A percentile compares a stretch with the other conserved stretches of the same genome.
phyloP scores from a whole-genome alignment of 306 rosid species.

The Dalbergia oliveri region DNA sequence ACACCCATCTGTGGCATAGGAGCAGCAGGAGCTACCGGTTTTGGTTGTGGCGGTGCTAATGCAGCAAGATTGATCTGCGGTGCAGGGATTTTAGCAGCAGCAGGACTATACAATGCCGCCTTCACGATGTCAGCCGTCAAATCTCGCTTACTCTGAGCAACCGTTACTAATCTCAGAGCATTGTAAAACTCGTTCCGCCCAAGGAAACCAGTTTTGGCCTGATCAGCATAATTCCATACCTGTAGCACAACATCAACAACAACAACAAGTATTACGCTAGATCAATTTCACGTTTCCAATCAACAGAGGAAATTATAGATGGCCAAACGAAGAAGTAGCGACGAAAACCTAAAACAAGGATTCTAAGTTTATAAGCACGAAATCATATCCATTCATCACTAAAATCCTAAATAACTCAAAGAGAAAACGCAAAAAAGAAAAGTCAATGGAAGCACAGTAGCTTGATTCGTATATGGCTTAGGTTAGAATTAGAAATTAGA shows the following conservation, averaged over 20 bases:
- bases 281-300: conserved; percentile 20
- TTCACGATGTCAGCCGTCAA: conserved; percentile 89
- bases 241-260: conserved; percentile 45
- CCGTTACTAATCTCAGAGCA: conserved; percentile 93
- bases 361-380: conserved; percentile 26
- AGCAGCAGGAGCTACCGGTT: conserved; percentile 46
- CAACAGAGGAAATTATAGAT: not conserved
- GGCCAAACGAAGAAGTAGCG: not conserved
- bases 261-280: conserved; percentile 34
- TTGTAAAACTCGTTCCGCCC: conserved; percentile 86
- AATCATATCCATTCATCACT: conserved; percentile 1
- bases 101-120: conserved; percentile 86
- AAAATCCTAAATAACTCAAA: conserved; percentile 9
- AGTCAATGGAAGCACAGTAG: conserved; percentile 27
- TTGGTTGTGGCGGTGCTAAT: conserved; percentile 56
- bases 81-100: conserved; percentile 93
- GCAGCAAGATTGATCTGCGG: conserved; percentile 81
- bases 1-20: conserved; percentile 68
- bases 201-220: conserved; percentile 86
- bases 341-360: conserved; percentile 24
- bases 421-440: not conserved
- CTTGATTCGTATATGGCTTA: not conserved
- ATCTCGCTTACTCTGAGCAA: conserved; percentile 94
- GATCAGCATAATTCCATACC: conserved; percentile 97
- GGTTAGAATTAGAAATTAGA: not conserved